These are phyloP conservation scores for Erythrobasidium hasegawianum DNA, from an alignment of 1,284 basidiomycete genomes.

Conservation along the genomic window DNA sequence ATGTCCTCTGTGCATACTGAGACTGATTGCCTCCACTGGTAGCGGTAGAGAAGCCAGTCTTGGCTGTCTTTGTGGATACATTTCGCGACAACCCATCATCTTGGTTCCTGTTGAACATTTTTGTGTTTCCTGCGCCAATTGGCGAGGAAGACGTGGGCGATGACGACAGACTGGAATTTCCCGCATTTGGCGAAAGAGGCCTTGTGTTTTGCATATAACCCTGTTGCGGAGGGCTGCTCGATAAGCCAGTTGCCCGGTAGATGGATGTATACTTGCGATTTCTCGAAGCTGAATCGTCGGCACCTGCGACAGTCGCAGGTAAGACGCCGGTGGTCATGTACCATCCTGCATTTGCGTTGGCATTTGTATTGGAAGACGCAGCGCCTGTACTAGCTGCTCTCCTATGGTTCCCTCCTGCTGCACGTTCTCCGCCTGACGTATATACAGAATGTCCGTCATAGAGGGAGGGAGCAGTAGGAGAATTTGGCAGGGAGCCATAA, in stretches of 20 bases:
- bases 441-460: not conserved
- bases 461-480: not conserved
- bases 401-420: not conserved
- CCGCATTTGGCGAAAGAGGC: too few species aligned
- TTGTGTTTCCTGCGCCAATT: too few species aligned
- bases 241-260: slow-evolving; percentile 9
- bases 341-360: slow-evolving; percentile 24
- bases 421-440: not conserved
- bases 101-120: too few species aligned
- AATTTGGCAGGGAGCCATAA: not conserved
- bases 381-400: not conserved
- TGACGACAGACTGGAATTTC: too few species aligned
- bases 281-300: not conserved
- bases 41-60: too few species aligned
- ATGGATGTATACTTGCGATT: not conserved
- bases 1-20: too few species aligned
- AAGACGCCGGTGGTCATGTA: slow-evolving; percentile 30
- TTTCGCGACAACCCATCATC: too few species aligned
- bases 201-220: too few species aligned
- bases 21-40: too few species aligned
- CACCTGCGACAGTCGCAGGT: not conserved
- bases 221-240: slow-evolving; percentile 2
- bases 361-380: not conserved
- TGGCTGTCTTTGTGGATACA: too few species aligned
- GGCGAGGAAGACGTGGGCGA: too few species aligned